Evolutionary conservation across 495 filamentous ascomycete species (phyloP).

Genomic region (Clohesyomyces aquaticus): DNA sequence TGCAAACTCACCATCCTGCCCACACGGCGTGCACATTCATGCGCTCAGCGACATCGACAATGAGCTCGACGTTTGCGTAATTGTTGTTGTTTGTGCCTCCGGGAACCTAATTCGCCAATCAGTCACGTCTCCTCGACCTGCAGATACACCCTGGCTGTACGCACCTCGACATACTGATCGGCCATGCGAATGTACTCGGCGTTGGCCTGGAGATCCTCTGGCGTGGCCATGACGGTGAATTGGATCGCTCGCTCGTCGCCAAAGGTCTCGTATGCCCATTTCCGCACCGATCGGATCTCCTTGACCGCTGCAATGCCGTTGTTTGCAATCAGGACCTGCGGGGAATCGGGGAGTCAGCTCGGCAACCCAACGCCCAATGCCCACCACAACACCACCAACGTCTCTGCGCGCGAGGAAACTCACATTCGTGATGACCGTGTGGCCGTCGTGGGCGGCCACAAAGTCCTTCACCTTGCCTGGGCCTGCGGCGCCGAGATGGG

Average conservation of each 20-base stretch:
- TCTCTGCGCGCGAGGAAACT: conserved; percentile 42
- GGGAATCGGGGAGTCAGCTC: conserved; percentile 9
- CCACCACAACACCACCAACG: not conserved
- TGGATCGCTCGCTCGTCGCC: conserved; percentile 98
- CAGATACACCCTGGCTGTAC: conserved; percentile 24
- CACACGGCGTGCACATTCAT: conserved; percentile 98
- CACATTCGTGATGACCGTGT: conserved; percentile 97
- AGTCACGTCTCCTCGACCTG: conserved; percentile 2
- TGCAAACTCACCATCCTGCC: conserved; percentile 85
- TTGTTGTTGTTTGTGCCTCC: conserved; percentile 99
- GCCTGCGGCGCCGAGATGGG: conserved; percentile 75
- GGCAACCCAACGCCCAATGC: not conserved
- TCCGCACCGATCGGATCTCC: conserved; percentile 96
- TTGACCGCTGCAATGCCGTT: conserved; percentile 99
- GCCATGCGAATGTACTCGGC: conserved; percentile 99
- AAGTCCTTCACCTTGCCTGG: conserved; percentile 91
- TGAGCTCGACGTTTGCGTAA: conserved; percentile 99
- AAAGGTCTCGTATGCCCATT: conserved; percentile 99
- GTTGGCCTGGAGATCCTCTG: conserved; percentile 97
- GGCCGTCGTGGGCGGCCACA: conserved; percentile 82
- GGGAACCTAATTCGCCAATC: conserved; percentile 60
- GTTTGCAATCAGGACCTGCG: conserved; percentile 96
- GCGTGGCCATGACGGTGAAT: conserved; percentile 99
- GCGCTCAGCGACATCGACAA: conserved; percentile 98
- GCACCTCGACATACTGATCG: conserved; percentile 96